Percentiles rank a stretch among this genome's conserved stretches.
Evolutionary conservation across 2,329 filamentous ascomycete species (phyloP).

Genomic region (Penicillium sp.): DNA sequence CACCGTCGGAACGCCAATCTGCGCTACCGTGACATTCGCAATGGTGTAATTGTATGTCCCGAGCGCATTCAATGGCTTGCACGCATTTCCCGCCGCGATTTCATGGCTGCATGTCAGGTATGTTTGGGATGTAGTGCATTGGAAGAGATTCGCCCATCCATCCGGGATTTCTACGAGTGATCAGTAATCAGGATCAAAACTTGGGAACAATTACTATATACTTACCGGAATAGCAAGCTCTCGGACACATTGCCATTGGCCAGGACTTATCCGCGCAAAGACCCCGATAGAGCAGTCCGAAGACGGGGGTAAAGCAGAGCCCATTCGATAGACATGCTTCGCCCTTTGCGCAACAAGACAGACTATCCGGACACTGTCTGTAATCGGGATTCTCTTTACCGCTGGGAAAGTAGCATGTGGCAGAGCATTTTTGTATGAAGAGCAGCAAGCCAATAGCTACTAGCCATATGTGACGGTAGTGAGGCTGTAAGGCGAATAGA

Average conservation of each 20-base stretch:
- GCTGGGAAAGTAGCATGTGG: constrained; percentile 7
- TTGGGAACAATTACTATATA: neutral
- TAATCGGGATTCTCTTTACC: constrained; percentile 3
- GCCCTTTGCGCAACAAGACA: constrained; percentile 9
- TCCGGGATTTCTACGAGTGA: neutral
- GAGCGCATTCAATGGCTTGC: neutral
- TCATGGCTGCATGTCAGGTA: neutral
- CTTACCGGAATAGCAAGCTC: constrained; percentile 10
- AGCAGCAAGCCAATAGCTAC: neutral
- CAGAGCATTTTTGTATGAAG: neutral
- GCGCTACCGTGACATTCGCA: neutral
- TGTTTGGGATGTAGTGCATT: neutral
- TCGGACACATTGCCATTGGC: constrained; percentile 11
- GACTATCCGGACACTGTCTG: constrained; percentile 9
- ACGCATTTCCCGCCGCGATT: neutral
- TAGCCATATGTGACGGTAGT: neutral
- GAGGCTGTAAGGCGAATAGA: neutral
- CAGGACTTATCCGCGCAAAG: constrained; percentile 14
- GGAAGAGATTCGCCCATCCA: neutral
- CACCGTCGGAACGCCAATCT: too few relatives aligned
- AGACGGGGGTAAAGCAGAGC: constrained; percentile 7
- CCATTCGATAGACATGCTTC: constrained; percentile 16
- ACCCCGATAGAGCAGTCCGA: constrained; percentile 11
- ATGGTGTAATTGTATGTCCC: neutral
- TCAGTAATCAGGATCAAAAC: neutral